Base-by-base conservation (phyloP, 257 asterid species). In the Ilex asprella region DNA sequence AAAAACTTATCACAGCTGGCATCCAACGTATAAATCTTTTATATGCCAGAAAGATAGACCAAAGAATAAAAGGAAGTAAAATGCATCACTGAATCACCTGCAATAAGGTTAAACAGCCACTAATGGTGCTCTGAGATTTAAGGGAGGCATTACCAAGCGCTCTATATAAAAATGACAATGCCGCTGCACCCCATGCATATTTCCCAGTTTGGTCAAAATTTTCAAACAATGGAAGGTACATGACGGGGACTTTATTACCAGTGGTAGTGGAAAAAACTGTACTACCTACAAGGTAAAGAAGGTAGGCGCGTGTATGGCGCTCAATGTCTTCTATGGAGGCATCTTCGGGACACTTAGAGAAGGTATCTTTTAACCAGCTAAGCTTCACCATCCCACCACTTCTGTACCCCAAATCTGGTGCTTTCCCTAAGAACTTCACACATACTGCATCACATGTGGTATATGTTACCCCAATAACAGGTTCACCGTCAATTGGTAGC, bases 161-260 rank as follows among this genome's bases (percentile, higher is more conserved):
- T 71, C 97, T 87, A 62, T 89, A 93, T 72, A 93, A 77, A 82
- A 93, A 93, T 10, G 97, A 82, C 65, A 93, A 69, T 2, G 99
- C 85, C 13, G 90, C 96, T 16, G 99, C 94, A 59, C 97, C 99
- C 99, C 99, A 93, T 8, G 97, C 97, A 70, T 87, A 93, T 61
- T 77, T 87, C 67, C 96, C 99, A 55, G 96, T 91, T 61, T 77
- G 95, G 43, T 87, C 90, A 67, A 93, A 93, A 77, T 85, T 70
- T 78, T 86, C 99, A 65, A 89, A 85, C 71, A 93, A 82, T 3
- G 97, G 99, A 57, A 93, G 94, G 79, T 89, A 87, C 97, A 89
- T 89, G 44, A 89, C 94, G 2, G 96, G 97, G 59, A 93, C 97
- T 73, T 93, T 93, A 60, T 89, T 93, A 58, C 99, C 99, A 12